Base-by-base conservation (phyloP, 2,329 filamentous ascomycete genomes). In the Ophiognomonia clavigignenti-juglandacearum region DNA sequence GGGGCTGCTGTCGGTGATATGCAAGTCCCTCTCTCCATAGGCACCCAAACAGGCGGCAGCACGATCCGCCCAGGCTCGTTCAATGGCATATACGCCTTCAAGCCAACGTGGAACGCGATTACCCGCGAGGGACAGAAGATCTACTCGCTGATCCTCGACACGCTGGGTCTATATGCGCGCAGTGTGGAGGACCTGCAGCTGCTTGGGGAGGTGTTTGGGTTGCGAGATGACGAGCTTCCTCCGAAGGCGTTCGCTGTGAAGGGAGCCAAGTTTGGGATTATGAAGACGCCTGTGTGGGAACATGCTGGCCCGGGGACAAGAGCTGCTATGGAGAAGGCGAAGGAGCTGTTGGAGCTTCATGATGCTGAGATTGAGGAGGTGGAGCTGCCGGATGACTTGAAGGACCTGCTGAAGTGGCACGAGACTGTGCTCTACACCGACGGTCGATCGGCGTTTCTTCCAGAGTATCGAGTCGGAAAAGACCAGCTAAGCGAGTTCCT, bases 31-130 rank as follows among this genome's bases (percentile, higher is more conserved):
- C 56, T 86, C 10, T 73, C 67, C 0, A 64, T 87, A 0, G 83
- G 82, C 1, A 84, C 82, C 0, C 83, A 87, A 56, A 88, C 83
- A 0, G 78, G 77, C 2, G 83, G 83, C 0, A 82, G 77, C 49
- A 78, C 71, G 0, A 77, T 87, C 38, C 73, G 82, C 0, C 83
- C 83, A 0, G 83, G 69, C 0, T 80, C 80, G 0, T 87, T 77
- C 63, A 84, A 80, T 52, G 82, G 82, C 6, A 69, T 82, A 4
- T 86, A 80, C 47, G 81, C 71, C 0, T 66, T 85, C 45, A 86
- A 86, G 57, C 82, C 83, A 2, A 86, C 82, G 0, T 85, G 80
- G 79, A 77, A 76, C 46, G 64, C 78, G 0, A 73, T 86, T 29
- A 80, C 75, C 0, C 69, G 79, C 0, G 82, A 86, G 56, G 82